Base-by-base conservation (phyloP, 2,329 filamentous ascomycete species). In the Fusarium kyushuense region DNA sequence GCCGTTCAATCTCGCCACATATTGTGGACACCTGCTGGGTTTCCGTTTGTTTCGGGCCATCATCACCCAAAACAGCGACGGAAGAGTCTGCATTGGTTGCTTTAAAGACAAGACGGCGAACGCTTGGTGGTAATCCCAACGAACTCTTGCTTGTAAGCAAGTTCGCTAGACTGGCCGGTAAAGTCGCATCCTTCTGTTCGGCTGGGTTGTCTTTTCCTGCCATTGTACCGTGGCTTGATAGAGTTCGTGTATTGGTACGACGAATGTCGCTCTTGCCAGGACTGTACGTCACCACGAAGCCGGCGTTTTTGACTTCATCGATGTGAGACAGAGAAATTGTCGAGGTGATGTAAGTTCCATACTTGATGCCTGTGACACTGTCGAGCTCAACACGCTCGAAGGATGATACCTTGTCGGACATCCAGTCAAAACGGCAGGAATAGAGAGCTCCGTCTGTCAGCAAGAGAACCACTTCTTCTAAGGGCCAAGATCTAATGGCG, bases 341-440 rank as follows among this genome's bases (percentile, higher is more conserved):
- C 4, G 91, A 95, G 1, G 94, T 97, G 74, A 99, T 92, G 75
- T 98, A 99, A 0, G 93, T 91, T 21, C 96, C 96, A 63, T 90
- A 87, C 74, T 89, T 90, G 71, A 99, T 88, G 25, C 86, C 84
- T 2, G 86, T 85, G 35, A 99, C 83, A 58, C 93, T 92, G 21
- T 87, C 84, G 10, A 98, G 84, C 59, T 92, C 89, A 16, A 97
- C 89, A 10, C 94, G 86, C 79, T 98, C 94, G 77, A 97, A 98
- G 0, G 92, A 94, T 14, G 91, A 90, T 2, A 99, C 92, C 76
- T 98, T 98, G 80, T 98, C 96, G 10, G 94, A 90, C 66, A 92
- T 92, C 94, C 95, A 98, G 78, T 98, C 94, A 72, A 98, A 94
- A 16, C 92, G 89, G 77, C 94, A 97, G 64, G 93, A 89, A 76